Evolutionary conservation across 2,329 filamentous ascomycete species (phyloP).

Genomic region (Alternaria hordeiaustralica): DNA sequence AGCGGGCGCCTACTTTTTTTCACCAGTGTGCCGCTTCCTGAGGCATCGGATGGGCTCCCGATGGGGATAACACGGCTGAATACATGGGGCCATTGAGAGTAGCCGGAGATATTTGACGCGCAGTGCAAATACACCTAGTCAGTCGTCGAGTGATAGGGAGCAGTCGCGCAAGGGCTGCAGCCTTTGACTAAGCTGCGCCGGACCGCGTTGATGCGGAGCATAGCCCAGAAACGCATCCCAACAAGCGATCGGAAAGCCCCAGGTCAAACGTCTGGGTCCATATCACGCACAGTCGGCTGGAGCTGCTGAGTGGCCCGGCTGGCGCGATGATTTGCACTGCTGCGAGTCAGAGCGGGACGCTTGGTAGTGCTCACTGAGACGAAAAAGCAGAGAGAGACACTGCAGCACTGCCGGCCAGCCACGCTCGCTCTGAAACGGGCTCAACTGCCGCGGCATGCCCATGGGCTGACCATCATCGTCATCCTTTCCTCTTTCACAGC

Average conservation of each 20-base stretch:
- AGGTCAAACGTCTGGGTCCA: conserved; percentile 32
- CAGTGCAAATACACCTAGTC: conserved; percentile 27
- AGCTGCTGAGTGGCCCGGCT: conserved; percentile 37
- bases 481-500: conserved; percentile 37
- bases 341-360: conserved; percentile 38
- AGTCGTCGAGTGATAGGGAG: conserved; percentile 33
- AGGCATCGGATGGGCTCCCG: conserved; percentile 43
- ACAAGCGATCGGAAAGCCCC: conserved; percentile 36
- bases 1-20: conserved; percentile 47
- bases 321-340: conserved; percentile 44
- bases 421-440: conserved; percentile 39
- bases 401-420: conserved; percentile 30
- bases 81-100: conserved; percentile 37
- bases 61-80: conserved; percentile 49
- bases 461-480: conserved; percentile 23
- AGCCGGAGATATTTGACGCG: conserved; percentile 41
- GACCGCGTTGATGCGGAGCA: conserved; percentile 11
- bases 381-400: conserved; percentile 23
- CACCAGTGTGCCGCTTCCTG: conserved; percentile 31
- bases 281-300: conserved; percentile 10
- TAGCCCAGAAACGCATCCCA: conserved; percentile 21
- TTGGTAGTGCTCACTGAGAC: conserved; percentile 11
- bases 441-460: conserved; percentile 34
- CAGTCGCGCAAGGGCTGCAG: conserved; percentile 19
- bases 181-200: conserved; percentile 34